Evolutionary conservation across 495 filamentous ascomycete species (phyloP).

Genomic region (Pseudotulostoma volvatum): DNA sequence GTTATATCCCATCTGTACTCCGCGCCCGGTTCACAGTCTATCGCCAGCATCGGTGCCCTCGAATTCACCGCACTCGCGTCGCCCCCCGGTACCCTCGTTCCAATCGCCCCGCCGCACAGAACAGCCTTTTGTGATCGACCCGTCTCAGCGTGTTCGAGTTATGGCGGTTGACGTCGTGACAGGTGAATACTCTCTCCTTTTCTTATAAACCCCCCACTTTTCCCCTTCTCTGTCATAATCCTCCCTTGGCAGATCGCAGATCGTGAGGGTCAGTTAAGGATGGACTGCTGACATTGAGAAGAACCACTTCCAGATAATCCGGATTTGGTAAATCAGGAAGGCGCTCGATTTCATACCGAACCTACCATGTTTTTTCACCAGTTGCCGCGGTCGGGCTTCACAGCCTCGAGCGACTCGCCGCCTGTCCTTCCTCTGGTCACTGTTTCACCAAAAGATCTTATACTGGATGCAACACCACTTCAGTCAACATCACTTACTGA

Average conservation of each 20-base stretch:
- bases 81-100: conserved; percentile 39
- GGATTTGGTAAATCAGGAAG: conserved; percentile 13
- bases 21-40: conserved; percentile 14
- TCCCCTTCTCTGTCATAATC: not conserved
- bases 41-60: conserved; percentile 22
- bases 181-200: conserved; percentile 9
- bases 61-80: conserved; percentile 22
- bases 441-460: conserved; percentile 73
- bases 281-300: not conserved
- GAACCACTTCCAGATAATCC: conserved; percentile 16
- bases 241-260: too few species aligned
- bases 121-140: conserved; percentile 9
- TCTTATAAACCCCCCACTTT: not conserved
- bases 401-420: conserved; percentile 18
- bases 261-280: not conserved
- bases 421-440: conserved; percentile 34
- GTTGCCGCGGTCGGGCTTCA: conserved; percentile 10
- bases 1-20: conserved; percentile 26
- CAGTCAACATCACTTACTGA: conserved; percentile 73
- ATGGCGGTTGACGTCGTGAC: conserved; percentile 27
- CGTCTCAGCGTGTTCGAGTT: conserved; percentile 16
- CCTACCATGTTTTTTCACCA: conserved; percentile 15
- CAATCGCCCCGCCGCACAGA: conserved; percentile 19
- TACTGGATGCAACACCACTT: conserved; percentile 61
- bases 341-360: conserved; percentile 12